Evolutionary conservation across 208 protist species (phyloP).

Genomic region (Plasmodiophora brassicae): DNA sequence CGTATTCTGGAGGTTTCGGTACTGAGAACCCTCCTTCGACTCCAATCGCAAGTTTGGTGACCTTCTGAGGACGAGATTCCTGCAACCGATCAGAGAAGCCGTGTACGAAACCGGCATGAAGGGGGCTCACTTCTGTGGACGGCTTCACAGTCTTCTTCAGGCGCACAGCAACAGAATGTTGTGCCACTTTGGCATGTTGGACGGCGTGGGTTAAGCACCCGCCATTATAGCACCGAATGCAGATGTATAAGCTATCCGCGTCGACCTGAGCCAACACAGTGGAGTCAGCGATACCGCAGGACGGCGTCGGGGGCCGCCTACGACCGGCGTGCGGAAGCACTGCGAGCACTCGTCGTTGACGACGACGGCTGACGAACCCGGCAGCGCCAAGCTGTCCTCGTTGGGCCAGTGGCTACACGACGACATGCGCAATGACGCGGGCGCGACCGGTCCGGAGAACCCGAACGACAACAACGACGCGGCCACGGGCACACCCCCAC

Average conservation of each 20-base stretch:
- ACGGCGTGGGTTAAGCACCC: conserved; percentile 37
- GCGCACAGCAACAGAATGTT: not conserved
- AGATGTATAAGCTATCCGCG: conserved; percentile 49
- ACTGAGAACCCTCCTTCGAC: conserved; percentile 44
- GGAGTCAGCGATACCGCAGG: not conserved
- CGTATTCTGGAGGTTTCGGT: conserved; percentile 60
- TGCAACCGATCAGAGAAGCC: too few species aligned
- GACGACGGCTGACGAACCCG: not conserved
- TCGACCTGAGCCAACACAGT: not conserved
- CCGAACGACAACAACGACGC: too few species aligned
- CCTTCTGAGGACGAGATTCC: too few species aligned
- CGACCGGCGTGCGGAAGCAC: conserved; percentile 41
- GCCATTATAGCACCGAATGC: conserved; percentile 49
- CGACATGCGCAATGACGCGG: too few species aligned
- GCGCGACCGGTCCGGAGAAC: too few species aligned
- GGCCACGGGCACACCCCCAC: too few species aligned
- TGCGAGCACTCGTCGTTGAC: conserved; percentile 47
- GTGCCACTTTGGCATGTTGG: conserved; percentile 26
- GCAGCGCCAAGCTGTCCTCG: not conserved
- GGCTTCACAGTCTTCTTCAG: not conserved
- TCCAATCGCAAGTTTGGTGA: conserved; percentile 54
- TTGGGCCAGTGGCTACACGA: too few species aligned
- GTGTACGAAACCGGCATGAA: too few species aligned
- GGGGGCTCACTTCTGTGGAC: not conserved
- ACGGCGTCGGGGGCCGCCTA: not conserved